Percentiles rank a stretch among this genome's conserved stretches.
Evolutionary conservation across 495 filamentous ascomycete genomes (phyloP).

Genomic region (Hypoxylon intermedium): DNA sequence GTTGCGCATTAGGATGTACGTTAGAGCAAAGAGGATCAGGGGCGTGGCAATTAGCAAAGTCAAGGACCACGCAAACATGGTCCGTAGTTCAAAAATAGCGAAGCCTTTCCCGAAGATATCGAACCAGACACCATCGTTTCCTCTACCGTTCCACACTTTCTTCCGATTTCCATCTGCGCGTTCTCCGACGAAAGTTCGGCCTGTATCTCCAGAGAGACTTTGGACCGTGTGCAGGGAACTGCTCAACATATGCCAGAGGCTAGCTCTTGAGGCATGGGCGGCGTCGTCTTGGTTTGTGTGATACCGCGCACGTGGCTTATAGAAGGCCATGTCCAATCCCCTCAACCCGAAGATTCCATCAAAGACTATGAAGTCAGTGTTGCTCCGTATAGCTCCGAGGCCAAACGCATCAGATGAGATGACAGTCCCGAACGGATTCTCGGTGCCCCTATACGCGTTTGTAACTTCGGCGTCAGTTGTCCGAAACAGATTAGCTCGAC

Average conservation of each 20-base stretch:
- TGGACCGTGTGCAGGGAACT: constrained; percentile 75
- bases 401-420: constrained; percentile 84
- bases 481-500: constrained; percentile 84
- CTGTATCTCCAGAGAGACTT: constrained; percentile 72
- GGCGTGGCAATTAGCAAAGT: constrained; percentile 80
- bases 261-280: constrained; percentile 73
- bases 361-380: constrained; percentile 91
- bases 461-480: constrained; percentile 89
- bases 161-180: constrained; percentile 60
- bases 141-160: constrained; percentile 70
- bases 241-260: constrained; percentile 94
- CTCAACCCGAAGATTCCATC: constrained; percentile 80
- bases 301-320: constrained; percentile 81
- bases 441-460: constrained; percentile 70
- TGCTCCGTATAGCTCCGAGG: constrained; percentile 74
- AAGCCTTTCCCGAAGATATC: constrained; percentile 86
- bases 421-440: constrained; percentile 83
- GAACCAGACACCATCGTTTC: constrained; percentile 86
- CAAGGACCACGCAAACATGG: constrained; percentile 86
- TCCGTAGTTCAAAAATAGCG: constrained; percentile 77
- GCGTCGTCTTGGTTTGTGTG: constrained; percentile 91
- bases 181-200: constrained; percentile 67
- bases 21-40: constrained; percentile 70
- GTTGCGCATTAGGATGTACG: constrained; percentile 67
- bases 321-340: constrained; percentile 92